phyloP scores from a whole-genome alignment of 176 grass and related monocot genomes.

The Miscanthus lutarioriparius region DNA sequence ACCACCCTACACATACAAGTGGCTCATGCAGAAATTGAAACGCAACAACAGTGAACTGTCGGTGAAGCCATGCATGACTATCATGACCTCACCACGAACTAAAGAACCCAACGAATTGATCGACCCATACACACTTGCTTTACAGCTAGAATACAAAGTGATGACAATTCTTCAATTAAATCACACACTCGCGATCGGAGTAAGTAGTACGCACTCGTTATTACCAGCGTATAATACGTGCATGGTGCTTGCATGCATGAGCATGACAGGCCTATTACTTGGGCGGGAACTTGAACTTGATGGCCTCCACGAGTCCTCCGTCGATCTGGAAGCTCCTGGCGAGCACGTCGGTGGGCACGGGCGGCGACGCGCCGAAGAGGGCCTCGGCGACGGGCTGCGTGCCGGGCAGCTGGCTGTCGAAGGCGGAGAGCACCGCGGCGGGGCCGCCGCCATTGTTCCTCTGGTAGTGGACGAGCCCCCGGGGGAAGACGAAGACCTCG shows the following conservation, averaged over 20 bases:
- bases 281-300: conserved; percentile 57
- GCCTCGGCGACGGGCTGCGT: conserved; percentile 48
- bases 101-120: too few species aligned
- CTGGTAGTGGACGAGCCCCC: conserved; percentile 69
- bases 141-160: too few species aligned
- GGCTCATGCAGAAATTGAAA: not conserved
- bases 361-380: conserved; percentile 51
- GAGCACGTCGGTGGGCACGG: conserved; percentile 49
- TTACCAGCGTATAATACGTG: too few species aligned
- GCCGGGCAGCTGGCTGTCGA: conserved; percentile 75
- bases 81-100: not conserved
- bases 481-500: conserved; percentile 63
- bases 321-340: conserved; percentile 56
- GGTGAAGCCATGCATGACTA: not conserved
- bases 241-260: too few species aligned
- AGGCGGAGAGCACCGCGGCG: conserved; percentile 44
- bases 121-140: too few species aligned
- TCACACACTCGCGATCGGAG: too few species aligned
- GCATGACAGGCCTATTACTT: not conserved
- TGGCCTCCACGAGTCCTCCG: conserved; percentile 45
- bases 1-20: not conserved
- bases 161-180: too few species aligned
- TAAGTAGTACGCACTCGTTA: too few species aligned
- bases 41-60: not conserved
- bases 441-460: conserved; percentile 46